Evolutionary conservation across 495 filamentous ascomycete species (phyloP).

Genomic region (Pseudotulostoma volvatum): DNA sequence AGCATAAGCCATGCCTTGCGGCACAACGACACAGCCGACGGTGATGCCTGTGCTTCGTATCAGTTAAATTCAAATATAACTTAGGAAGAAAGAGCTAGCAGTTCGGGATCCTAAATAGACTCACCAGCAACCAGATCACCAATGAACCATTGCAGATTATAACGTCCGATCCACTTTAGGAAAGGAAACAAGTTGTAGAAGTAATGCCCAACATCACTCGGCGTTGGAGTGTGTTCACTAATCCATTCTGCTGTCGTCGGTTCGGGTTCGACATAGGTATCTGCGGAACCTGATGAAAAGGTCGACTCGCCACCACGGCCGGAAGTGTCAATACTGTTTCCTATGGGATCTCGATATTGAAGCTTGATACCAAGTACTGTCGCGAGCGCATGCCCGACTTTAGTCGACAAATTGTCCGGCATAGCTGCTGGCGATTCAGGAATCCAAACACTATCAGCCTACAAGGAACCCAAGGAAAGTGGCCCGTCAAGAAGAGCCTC

Average conservation of each 20-base stretch:
- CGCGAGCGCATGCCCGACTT: slow-evolving; percentile 56
- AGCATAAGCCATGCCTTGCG: slow-evolving; percentile 96
- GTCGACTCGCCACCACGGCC: slow-evolving; percentile 64
- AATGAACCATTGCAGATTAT: slow-evolving; percentile 76
- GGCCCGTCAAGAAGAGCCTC: too few relatives aligned
- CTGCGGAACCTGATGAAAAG: slow-evolving; percentile 56
- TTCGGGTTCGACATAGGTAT: slow-evolving; percentile 71
- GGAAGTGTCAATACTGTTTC: slow-evolving; percentile 32
- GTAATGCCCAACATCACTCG: slow-evolving; percentile 39
- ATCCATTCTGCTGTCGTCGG: slow-evolving; percentile 64
- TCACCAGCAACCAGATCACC: slow-evolving; percentile 84
- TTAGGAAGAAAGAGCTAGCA: slow-evolving; percentile 1
- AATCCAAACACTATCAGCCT: too few relatives aligned
- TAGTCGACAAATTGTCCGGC: slow-evolving; percentile 26
- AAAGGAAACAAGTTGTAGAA: slow-evolving; percentile 67
- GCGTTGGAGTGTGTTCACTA: slow-evolving; percentile 38
- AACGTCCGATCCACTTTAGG: slow-evolving; percentile 66
- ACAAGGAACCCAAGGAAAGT: too few relatives aligned
- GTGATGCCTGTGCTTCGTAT: slow-evolving; percentile 78
- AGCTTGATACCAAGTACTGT: slow-evolving; percentile 77
- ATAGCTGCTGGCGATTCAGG: too few relatives aligned
- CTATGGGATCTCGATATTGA: slow-evolving; percentile 40
- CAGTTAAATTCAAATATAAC: slow-evolving; percentile 4
- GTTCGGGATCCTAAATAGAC: slow-evolving; percentile 13
- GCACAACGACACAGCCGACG: slow-evolving; percentile 88